Percentiles rank a stretch among this genome's conserved stretches.
These are phyloP conservation scores for Setaria viridis DNA, from an alignment of 202 grass and related monocot genomes.

Conservation along the genomic window DNA sequence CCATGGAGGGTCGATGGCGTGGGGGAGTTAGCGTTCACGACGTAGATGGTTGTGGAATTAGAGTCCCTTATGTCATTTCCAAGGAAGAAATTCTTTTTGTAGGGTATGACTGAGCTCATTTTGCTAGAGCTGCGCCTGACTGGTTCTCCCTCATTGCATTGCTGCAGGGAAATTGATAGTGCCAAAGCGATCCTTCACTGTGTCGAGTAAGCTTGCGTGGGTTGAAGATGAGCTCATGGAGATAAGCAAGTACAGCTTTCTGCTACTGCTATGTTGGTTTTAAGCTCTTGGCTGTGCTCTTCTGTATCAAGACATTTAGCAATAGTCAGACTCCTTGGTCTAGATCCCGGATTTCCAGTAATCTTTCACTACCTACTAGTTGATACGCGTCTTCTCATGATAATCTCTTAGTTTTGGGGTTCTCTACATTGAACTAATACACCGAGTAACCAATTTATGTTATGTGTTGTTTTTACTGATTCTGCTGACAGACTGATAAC, in stretches of 20 bases:
- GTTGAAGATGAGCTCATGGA: constrained; percentile 66
- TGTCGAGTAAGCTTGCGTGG: constrained; percentile 55
- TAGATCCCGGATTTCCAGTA: constrained; percentile 1
- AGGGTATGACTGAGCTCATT: neutral
- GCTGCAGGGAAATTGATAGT: constrained; percentile 48
- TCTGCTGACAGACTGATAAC: constrained; percentile 15
- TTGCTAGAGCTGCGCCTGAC: neutral
- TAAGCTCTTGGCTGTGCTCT: constrained; percentile 1
- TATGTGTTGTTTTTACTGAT: constrained; percentile 14
- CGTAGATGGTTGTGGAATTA: neutral
- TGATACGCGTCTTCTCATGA: neutral
- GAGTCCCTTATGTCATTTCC: too few species aligned
- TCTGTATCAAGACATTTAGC: constrained; percentile 6
- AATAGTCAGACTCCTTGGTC: neutral
- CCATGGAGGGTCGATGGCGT: too few species aligned
- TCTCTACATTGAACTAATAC: constrained; percentile 2
- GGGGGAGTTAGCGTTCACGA: too few species aligned
- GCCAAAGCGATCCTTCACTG: constrained; percentile 42
- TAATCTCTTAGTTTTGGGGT: neutral
- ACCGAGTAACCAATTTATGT: neutral
- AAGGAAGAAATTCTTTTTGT: neutral
- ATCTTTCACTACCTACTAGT: neutral
- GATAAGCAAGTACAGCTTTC: constrained; percentile 56
- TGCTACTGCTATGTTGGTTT: neutral
- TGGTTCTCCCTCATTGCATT: constrained; percentile 21